A percentile compares a stretch with the other conserved stretches of the same genome.
Evolutionary conservation across 768 basidiomycete genomes (phyloP).

Genomic region (Auricularia auricula-judae): DNA sequence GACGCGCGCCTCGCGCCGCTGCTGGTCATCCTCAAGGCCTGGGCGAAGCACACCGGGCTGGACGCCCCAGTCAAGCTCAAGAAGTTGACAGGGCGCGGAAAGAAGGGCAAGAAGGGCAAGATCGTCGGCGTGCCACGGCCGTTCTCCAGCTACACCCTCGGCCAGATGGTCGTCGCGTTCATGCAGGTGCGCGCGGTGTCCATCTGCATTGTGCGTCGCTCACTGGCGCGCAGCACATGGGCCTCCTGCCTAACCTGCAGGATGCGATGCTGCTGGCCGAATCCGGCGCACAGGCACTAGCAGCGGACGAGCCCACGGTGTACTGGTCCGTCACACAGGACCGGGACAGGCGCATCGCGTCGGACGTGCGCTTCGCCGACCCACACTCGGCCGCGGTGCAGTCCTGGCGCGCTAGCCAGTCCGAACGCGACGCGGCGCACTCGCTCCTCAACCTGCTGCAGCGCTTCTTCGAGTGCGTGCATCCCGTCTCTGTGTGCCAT

Average conservation of each 20-base stretch:
- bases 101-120: not conserved
- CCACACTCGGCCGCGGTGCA: not conserved
- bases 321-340: not conserved
- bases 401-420: not conserved
- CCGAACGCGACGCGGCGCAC: not conserved
- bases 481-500: not conserved
- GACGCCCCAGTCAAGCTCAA: not conserved
- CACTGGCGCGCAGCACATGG: not conserved
- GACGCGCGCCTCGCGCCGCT: constrained; percentile 32
- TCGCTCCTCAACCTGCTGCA: not conserved
- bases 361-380: not conserved
- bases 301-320: not conserved
- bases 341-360: not conserved
- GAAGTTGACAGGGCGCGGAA: not conserved
- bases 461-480: not conserved
- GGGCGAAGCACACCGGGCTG: constrained; percentile 27
- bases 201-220: not conserved
- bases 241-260: not conserved
- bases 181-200: not conserved
- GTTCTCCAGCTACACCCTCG: not conserved
- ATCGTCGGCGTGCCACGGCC: not conserved
- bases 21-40: constrained; percentile 40
- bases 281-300: not conserved
- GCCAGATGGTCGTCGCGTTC: not conserved
- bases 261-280: no score